Evolutionary conservation across 202 grass and related monocot genomes (phyloP).

Genomic region (Bolboschoenoplectus hybrid): DNA sequence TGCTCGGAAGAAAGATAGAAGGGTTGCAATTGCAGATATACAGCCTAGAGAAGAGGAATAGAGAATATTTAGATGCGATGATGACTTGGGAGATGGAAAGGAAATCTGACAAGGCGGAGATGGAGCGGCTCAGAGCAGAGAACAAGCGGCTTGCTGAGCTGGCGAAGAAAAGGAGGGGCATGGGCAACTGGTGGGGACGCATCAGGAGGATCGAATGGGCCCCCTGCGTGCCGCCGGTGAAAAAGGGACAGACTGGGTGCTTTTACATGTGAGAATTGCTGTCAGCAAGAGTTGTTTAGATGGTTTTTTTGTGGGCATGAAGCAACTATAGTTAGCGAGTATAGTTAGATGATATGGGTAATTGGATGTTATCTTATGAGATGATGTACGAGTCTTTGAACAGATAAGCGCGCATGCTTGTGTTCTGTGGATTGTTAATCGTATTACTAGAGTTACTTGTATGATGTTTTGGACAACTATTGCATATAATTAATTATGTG

Average conservation of each 20-base stretch:
- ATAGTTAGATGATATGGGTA: slow-evolving; percentile 31
- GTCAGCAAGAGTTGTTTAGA: background rate
- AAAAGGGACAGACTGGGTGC: slow-evolving; percentile 57
- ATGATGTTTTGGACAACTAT: background rate
- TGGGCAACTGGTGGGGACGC: slow-evolving; percentile 43
- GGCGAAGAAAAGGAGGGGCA: background rate
- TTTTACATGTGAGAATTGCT: slow-evolving; percentile 49
- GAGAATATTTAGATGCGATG: slow-evolving; percentile 73
- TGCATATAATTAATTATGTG: slow-evolving; percentile 1
- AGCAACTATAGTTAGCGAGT: slow-evolving; percentile 30
- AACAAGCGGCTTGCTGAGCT: slow-evolving; percentile 51
- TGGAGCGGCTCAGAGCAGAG: slow-evolving; percentile 63
- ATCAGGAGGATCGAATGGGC: slow-evolving; percentile 56
- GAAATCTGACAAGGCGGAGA: slow-evolving; percentile 44
- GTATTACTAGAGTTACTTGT: slow-evolving; percentile 14
- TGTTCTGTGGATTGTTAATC: slow-evolving; percentile 29
- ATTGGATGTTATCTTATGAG: background rate
- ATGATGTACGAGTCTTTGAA: background rate
- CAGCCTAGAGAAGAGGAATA: slow-evolving; percentile 72
- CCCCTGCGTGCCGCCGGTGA: slow-evolving; percentile 45
- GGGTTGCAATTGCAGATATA: slow-evolving; percentile 76
- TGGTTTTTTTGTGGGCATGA: slow-evolving; percentile 17
- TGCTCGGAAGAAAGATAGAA: slow-evolving; percentile 75
- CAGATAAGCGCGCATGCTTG: background rate
- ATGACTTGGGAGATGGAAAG: slow-evolving; percentile 61